Evolutionary conservation across 805 yeast genomes (phyloP).

Genomic region (Ogataea ramenticola): DNA sequence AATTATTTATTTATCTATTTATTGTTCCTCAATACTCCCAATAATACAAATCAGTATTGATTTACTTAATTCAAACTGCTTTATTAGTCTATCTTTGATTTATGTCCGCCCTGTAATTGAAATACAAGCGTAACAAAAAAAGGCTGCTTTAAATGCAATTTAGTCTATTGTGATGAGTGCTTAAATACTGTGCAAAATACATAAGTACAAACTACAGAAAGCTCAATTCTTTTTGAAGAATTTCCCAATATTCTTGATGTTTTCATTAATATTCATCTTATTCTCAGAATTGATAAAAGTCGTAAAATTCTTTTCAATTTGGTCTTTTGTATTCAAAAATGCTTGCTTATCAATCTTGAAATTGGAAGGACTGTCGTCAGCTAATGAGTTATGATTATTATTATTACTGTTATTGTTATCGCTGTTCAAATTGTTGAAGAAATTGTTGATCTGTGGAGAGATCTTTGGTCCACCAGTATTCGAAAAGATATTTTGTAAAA

Average conservation of each 20-base stretch:
- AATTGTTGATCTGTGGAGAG: constrained; percentile 7
- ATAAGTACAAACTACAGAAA: background rate
- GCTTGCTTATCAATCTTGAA: constrained; percentile 23
- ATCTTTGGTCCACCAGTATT: background rate
- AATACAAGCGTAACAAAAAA: too few species aligned
- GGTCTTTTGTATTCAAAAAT: constrained; percentile 33
- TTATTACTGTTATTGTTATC: background rate
- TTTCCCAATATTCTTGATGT: constrained; percentile 56
- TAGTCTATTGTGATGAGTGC: too few species aligned
- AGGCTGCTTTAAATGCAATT: too few species aligned
- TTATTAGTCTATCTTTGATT: too few species aligned
- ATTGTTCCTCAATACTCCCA: too few species aligned
- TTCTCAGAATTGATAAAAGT: constrained; percentile 47
- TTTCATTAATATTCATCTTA: constrained; percentile 61
- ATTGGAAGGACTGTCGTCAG: constrained; percentile 1
- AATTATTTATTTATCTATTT: too few species aligned
- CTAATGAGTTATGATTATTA: background rate
- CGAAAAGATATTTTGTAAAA: constrained; percentile 1
- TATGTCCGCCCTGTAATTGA: too few species aligned
- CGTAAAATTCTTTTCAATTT: constrained; percentile 36
- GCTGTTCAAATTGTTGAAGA: constrained; percentile 2
- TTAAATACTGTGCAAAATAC: background rate
- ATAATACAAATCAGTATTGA: too few species aligned
- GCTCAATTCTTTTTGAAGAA: constrained; percentile 24
- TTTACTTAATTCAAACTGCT: too few species aligned